Percentiles rank a stretch among this genome's conserved stretches.
phyloP scores from a whole-genome alignment of 257 asterid species.

The Scutellaria galericulata region DNA sequence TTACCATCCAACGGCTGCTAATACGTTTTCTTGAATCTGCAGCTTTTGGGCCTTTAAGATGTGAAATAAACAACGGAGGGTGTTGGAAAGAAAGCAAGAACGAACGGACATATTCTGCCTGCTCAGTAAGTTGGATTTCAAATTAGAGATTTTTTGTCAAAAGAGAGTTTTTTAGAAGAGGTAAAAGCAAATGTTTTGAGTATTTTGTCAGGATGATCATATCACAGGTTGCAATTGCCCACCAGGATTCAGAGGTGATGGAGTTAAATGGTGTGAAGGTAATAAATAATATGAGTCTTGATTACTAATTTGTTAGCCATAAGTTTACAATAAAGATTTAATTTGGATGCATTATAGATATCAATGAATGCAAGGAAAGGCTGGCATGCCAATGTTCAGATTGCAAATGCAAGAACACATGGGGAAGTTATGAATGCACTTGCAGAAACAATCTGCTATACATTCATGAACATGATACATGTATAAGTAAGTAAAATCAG shows the following conservation, averaged over 20 bases:
- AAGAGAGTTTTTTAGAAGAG: background rate
- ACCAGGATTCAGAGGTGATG: slow-evolving; percentile 93
- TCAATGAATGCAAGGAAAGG: slow-evolving; percentile 75
- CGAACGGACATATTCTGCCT: slow-evolving; percentile 76
- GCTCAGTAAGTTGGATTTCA: slow-evolving; percentile 63
- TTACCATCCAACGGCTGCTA: background rate
- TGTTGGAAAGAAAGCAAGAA: slow-evolving; percentile 80
- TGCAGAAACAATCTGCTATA: slow-evolving; percentile 46
- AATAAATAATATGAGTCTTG: slow-evolving; percentile 4
- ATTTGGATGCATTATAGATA: slow-evolving; percentile 49
- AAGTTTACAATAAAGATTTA: background rate
- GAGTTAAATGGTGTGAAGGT: slow-evolving; percentile 82
- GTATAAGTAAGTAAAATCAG: slow-evolving; percentile 40
- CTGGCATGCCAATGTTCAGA: slow-evolving; percentile 54
- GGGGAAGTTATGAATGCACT: slow-evolving; percentile 63
- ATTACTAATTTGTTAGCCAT: background rate
- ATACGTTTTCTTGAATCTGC: slow-evolving; percentile 14
- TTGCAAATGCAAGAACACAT: slow-evolving; percentile 59
- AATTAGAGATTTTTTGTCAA: background rate
- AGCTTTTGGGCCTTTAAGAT: slow-evolving; percentile 90
- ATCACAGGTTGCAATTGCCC: slow-evolving; percentile 87
- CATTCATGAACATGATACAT: slow-evolving; percentile 53
- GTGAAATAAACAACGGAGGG: slow-evolving; percentile 83
- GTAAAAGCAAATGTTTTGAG: background rate
- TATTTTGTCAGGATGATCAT: slow-evolving; percentile 60